Conservation (phyloP, 768 basidiomycete genomes). For the Termitomyces sp. region DNA sequence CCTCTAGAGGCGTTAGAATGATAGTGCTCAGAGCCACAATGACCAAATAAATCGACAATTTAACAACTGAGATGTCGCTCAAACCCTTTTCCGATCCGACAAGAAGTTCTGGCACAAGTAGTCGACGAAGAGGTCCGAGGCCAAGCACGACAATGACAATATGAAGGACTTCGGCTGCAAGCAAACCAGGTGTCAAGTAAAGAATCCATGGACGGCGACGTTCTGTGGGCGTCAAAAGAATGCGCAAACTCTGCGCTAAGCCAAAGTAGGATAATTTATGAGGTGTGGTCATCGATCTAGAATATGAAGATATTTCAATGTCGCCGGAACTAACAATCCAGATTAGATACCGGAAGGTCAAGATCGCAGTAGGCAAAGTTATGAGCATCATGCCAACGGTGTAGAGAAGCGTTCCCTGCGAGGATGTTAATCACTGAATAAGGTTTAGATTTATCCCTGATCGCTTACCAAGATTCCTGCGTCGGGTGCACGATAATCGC, state of each 20-base stretch:
- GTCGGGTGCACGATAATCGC: conserved; percentile 58
- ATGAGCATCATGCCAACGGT: conserved; percentile 61
- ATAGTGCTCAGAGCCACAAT: conserved; percentile 50
- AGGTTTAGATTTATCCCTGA: background rate
- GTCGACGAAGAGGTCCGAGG: conserved; percentile 39
- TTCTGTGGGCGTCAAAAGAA: conserved; percentile 78
- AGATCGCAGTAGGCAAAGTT: conserved; percentile 59
- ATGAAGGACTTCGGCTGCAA: conserved; percentile 52
- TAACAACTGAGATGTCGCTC: conserved; percentile 41
- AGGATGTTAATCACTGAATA: background rate
- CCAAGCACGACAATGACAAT: conserved; percentile 40
- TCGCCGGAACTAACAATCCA: background rate
- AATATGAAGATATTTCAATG: conserved; percentile 5
- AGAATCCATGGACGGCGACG: conserved; percentile 73
- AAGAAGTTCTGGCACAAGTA: conserved; percentile 36
- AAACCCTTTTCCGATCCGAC: conserved; percentile 22
- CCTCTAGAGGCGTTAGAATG: conserved; percentile 72
- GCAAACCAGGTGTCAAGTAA: conserved; percentile 71
- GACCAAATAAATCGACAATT: conserved; percentile 48
- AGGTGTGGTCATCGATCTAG: conserved; percentile 78
- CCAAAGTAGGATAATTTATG: conserved; percentile 65
- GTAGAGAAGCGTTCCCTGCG: conserved; percentile 53
- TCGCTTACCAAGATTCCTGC: conserved; percentile 42
- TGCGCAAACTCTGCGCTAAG: conserved; percentile 51
- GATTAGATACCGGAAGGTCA: conserved; percentile 64